A percentile compares a stretch with the other conserved stretches of the same genome.
phyloP scores from a whole-genome alignment of 1,139 yeast genomes.

The Pichia sp. region DNA sequence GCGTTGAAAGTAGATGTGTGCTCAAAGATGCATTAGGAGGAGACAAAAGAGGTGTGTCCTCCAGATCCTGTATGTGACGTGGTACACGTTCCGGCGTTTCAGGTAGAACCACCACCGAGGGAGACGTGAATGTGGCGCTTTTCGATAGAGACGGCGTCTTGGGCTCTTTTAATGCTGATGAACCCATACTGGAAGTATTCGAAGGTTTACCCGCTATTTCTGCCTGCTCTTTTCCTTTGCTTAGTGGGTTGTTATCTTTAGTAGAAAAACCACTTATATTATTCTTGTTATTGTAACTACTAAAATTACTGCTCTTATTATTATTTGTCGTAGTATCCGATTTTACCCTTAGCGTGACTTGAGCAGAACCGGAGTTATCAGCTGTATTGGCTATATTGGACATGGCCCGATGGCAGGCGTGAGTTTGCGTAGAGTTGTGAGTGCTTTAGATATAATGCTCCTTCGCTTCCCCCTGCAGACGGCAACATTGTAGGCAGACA shows the following conservation, averaged over 20 bases:
- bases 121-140: constrained; percentile 17
- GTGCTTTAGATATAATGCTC: background rate
- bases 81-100: constrained; percentile 32
- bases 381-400: background rate
- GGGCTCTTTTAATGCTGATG: constrained; percentile 19
- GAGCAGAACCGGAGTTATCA: background rate
- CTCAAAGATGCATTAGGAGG: constrained; percentile 18
- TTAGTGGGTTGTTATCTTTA: background rate
- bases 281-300: background rate
- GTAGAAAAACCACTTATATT: no score
- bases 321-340: background rate
- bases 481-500: background rate
- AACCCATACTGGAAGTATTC: background rate
- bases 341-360: background rate
- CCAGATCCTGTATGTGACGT: constrained; percentile 23
- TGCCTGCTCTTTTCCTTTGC: background rate
- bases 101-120: constrained; percentile 9
- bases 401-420: background rate
- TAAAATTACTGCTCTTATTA: background rate
- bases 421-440: background rate
- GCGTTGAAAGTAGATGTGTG: constrained; percentile 15
- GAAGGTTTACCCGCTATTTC: background rate
- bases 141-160: constrained; percentile 24
- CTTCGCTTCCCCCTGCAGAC: background rate
- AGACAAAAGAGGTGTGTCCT: constrained; percentile 30